Conservation (phyloP, 768 basidiomycete genomes). For the Rhodotorula graminis region DNA sequence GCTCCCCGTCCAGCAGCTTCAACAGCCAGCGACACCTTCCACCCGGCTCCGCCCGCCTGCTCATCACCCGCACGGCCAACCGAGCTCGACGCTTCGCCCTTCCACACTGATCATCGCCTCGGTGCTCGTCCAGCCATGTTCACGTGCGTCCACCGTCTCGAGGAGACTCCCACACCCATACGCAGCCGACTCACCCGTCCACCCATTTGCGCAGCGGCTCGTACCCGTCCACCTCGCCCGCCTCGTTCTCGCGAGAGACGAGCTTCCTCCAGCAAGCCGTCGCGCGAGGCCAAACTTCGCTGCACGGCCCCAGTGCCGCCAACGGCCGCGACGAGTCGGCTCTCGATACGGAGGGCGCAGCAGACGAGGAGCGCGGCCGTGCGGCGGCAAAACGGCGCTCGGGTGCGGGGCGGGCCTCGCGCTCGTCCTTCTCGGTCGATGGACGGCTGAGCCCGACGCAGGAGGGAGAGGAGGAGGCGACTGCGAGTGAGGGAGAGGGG, state of each 20-base stretch:
- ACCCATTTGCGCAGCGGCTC: background rate
- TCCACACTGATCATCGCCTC: too few relatives aligned
- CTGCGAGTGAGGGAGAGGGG: background rate
- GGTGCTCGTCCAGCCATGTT: background rate
- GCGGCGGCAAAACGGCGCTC: background rate
- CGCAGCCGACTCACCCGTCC: background rate
- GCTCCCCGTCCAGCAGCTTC: background rate
- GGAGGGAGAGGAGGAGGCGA: constrained; percentile 1
- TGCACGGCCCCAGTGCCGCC: background rate
- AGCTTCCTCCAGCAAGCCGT: constrained; percentile 30
- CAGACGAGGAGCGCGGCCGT: constrained; percentile 4
- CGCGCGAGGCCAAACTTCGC: background rate
- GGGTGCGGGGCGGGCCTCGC: background rate
- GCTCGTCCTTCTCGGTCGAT: constrained; percentile 20
- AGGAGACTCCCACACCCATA: background rate
- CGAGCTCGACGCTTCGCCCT: background rate
- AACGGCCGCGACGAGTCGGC: background rate
- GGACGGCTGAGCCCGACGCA: constrained; percentile 27
- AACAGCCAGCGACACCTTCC: background rate
- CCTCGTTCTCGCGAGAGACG: constrained; percentile 21
- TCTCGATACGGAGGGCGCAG: background rate
- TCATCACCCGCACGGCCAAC: too few relatives aligned
- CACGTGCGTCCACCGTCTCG: background rate
- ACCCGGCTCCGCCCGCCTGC: too few relatives aligned
- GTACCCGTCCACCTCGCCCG: constrained; percentile 24